phyloP scores from a whole-genome alignment of 352 stramenopile genomes.

The Phytophthora boehmeriae region DNA sequence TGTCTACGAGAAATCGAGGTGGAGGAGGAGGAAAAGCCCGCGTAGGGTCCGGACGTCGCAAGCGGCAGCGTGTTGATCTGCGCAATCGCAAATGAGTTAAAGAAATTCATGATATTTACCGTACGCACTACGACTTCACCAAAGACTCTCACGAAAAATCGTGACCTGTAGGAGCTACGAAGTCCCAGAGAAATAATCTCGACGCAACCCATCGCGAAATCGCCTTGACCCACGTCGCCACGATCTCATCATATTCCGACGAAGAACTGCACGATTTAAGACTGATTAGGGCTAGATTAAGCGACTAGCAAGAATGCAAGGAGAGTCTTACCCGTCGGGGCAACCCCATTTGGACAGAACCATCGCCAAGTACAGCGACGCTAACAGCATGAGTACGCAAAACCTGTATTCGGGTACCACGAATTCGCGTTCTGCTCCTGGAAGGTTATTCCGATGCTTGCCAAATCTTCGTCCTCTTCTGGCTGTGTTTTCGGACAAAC shows the following conservation, averaged over 20 bases:
- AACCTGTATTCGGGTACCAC: slow-evolving; percentile 75
- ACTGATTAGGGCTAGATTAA: slow-evolving; percentile 5
- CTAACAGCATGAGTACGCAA: slow-evolving; percentile 74
- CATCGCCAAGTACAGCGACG: slow-evolving; percentile 86
- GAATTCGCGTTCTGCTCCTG: slow-evolving; percentile 5
- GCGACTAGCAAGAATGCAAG: not conserved
- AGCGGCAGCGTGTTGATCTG: slow-evolving; percentile 69
- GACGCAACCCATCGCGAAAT: slow-evolving; percentile 92
- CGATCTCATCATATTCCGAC: slow-evolving; percentile 52
- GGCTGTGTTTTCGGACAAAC: slow-evolving; percentile 32
- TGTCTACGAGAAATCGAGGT: slow-evolving; percentile 22
- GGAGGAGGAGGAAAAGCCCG: slow-evolving; percentile 32
- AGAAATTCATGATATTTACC: not conserved
- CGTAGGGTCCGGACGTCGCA: slow-evolving; percentile 54
- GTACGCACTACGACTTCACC: no score
- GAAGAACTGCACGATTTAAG: slow-evolving; percentile 34
- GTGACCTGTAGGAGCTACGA: slow-evolving; percentile 88
- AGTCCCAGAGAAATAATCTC: slow-evolving; percentile 94
- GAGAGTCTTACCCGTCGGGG: slow-evolving; percentile 46
- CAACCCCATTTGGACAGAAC: slow-evolving; percentile 82
- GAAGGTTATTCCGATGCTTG: slow-evolving; percentile 29
- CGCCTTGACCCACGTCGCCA: slow-evolving; percentile 96
- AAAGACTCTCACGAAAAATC: slow-evolving; percentile 91
- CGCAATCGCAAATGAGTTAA: slow-evolving; percentile 48
- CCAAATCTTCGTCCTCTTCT: slow-evolving; percentile 39